Conservation (phyloP, 1,284 basidiomycete genomes). For the Pseudozyma thailandica region DNA sequence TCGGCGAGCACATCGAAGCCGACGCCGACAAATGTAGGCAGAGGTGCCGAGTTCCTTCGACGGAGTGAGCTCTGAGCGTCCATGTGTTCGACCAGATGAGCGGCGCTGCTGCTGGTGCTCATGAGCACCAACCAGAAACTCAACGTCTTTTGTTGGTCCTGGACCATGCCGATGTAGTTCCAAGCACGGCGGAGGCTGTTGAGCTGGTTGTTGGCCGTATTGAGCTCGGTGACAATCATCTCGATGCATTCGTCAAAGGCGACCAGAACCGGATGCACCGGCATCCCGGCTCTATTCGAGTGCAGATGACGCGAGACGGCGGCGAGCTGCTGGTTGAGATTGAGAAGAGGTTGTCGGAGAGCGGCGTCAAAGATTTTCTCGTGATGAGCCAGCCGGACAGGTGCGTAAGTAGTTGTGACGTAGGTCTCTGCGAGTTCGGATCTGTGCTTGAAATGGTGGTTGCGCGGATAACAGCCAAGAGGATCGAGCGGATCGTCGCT, state of each 20-base stretch:
- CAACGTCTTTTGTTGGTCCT: background rate
- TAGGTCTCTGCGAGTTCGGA: too few relatives aligned
- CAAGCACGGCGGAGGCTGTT: slow-evolving; percentile 9
- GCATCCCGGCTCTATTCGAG: background rate
- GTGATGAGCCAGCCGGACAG: background rate
- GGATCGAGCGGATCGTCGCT: background rate
- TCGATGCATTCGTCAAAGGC: slow-evolving; percentile 18
- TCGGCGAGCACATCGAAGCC: background rate
- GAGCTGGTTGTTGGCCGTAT: background rate
- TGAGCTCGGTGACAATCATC: background rate
- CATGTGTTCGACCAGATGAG: background rate
- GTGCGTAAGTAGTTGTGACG: background rate
- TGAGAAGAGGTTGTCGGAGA: background rate
- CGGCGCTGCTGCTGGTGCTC: slow-evolving; percentile 12
- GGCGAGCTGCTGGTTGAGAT: background rate
- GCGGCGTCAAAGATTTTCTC: background rate
- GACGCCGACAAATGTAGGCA: slow-evolving; percentile 4
- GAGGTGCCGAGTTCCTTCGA: background rate
- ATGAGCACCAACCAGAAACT: slow-evolving; percentile 21
- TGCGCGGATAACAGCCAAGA: background rate
- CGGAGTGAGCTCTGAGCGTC: background rate
- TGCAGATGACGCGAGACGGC: background rate
- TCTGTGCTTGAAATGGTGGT: background rate
- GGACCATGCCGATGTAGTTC: background rate
- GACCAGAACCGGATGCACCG: background rate